Conservation (phyloP, 75 land plant species). For the Isoetes taiwanensis region DNA sequence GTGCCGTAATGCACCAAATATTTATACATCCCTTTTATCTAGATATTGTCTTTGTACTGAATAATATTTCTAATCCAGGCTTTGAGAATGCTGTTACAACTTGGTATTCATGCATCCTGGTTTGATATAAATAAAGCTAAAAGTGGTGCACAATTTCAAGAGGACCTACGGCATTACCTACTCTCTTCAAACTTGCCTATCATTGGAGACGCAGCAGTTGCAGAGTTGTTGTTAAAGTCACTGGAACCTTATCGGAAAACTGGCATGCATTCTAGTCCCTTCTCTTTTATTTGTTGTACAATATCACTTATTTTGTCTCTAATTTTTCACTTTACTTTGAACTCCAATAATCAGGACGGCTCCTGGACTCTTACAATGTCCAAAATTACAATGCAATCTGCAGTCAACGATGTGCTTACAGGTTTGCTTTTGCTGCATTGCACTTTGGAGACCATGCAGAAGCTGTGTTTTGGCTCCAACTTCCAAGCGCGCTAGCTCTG, state of each 20-base stretch:
- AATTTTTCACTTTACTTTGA: neutral
- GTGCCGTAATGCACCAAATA: neutral
- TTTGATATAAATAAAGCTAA: conserved; percentile 26
- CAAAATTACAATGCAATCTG: conserved; percentile 47
- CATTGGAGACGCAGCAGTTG: conserved; percentile 77
- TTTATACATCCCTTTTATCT: neutral
- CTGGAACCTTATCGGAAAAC: conserved; percentile 82
- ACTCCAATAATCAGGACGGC: conserved; percentile 55
- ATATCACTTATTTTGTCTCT: neutral
- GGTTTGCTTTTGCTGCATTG: conserved; percentile 92
- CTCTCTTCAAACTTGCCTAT: conserved; percentile 45
- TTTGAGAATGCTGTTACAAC: conserved; percentile 74
- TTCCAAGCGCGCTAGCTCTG: conserved; percentile 59
- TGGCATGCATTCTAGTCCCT: conserved; percentile 27
- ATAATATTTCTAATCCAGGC: conserved; percentile 37
- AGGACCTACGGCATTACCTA: conserved; percentile 72
- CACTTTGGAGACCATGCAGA: conserved; percentile 80
- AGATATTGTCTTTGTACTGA: neutral
- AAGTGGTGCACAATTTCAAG: conserved; percentile 12
- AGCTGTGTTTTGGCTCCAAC: conserved; percentile 86
- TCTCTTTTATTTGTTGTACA: neutral
- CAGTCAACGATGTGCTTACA: conserved; percentile 44
- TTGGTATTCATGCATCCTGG: conserved; percentile 89
- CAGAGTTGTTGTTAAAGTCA: conserved; percentile 78
- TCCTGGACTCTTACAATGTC: conserved; percentile 64